Evolutionary conservation across 345 rosid species (phyloP).

Genomic region (Syzygium oleosum): DNA sequence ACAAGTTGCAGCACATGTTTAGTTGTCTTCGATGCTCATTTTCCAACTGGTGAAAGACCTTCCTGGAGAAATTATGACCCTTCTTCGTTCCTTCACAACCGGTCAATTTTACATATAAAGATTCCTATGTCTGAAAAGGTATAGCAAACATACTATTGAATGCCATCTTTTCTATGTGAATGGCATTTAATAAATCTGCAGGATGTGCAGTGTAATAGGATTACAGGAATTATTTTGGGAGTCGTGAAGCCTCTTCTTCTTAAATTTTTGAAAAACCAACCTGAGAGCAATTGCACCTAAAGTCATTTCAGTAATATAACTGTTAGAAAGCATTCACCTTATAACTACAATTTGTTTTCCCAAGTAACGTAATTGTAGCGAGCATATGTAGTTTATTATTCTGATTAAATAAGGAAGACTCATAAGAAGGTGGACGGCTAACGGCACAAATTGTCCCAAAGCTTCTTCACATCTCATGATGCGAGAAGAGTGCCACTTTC

Average conservation of each 20-base stretch:
- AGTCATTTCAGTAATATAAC: not conserved
- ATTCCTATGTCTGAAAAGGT: not conserved
- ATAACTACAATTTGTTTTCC: not conserved
- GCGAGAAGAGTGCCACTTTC: not conserved
- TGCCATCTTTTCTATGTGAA: not conserved
- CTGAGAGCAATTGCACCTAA: not conserved
- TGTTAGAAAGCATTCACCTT: not conserved
- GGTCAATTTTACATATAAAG: not conserved
- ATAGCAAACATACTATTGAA: not conserved
- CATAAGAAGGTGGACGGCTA: not conserved
- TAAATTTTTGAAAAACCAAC: too few relatives aligned
- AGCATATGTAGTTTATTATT: not conserved
- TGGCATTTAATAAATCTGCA: not conserved
- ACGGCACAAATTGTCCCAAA: not conserved
- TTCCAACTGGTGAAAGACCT: not conserved
- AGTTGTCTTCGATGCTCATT: not conserved
- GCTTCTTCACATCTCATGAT: not conserved
- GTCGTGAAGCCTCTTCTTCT: not conserved
- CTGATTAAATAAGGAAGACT: not conserved
- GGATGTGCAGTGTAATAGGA: too few relatives aligned
- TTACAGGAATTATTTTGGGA: not conserved
- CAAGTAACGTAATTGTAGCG: not conserved
- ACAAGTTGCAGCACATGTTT: not conserved
- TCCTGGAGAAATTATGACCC: not conserved
- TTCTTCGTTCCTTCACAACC: not conserved